Base-by-base conservation (phyloP, 768 basidiomycete genomes). In the Termitomyces sp. region DNA sequence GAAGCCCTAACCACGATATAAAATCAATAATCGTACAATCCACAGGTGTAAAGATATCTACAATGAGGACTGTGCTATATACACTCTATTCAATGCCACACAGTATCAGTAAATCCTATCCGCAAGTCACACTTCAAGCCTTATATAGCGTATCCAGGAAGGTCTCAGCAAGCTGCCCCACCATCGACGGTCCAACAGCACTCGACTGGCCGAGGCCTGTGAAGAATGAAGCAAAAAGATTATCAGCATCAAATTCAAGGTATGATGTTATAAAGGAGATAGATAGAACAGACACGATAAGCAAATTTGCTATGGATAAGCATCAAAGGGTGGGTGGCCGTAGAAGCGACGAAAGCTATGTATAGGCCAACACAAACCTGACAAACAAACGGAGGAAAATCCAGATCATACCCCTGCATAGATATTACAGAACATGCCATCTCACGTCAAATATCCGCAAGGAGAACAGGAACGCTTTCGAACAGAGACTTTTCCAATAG, bases 131-230 rank as follows among this genome's bases (percentile, higher is more conserved):
- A 41, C 38, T 43, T 70, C 69, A 90, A 19, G 87, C 88, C 70
- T 88, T 87, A 74, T 93, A 94, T 62, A 93, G 58, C 50, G 88
- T 76, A 68, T 94, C 90, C 66, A 95, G 70, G 71, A 89, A 94
- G 19, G 83, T 78, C n/a, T 83, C 81, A 19, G 90, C 90, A 35
- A 94, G 67, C 61, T 88, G 78, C 6, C 82, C 81, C 21, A 94
- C 87, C 73, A 96, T 83, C 22, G 82, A 79, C 10, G 90, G 88
- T 2, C 93, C 93, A 17, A 90, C 83, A 2, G 84, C 83, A 62
- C 85, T 91, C 8, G 90, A 93, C 52, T 84, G 83, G 41, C 91
- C 90, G 26, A 94, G 74, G 63, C 92, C 90, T 93, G 57, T n/a
- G 53, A 52, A 42, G 54, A 38, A 32, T 46, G 45, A 49, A 6